Conservation (phyloP, 345 rosid species). For the Corchorus olitorius region DNA sequence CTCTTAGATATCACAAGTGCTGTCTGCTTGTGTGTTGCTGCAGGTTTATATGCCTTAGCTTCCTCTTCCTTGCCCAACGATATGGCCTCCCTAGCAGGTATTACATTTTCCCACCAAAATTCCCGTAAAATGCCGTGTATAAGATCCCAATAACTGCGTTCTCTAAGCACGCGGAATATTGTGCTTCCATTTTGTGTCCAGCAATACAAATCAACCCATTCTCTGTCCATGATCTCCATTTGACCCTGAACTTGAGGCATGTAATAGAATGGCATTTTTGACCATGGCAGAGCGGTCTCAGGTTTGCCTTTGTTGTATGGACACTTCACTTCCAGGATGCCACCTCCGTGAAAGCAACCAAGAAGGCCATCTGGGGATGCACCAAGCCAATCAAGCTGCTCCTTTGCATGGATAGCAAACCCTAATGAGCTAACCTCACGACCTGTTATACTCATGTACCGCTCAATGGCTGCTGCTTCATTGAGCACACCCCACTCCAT, state of each 20-base stretch:
- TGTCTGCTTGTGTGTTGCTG: constrained; percentile 66
- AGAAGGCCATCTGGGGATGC: constrained; percentile 95
- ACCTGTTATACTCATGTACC: constrained; percentile 73
- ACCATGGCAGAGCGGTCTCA: constrained; percentile 78
- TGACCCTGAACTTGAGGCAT: constrained; percentile 98
- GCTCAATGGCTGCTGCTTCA: constrained; percentile 71
- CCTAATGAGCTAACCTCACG: constrained; percentile 69
- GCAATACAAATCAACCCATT: constrained; percentile 88
- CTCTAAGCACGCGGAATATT: constrained; percentile 67
- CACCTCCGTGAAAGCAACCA: constrained; percentile 57
- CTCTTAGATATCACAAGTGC: constrained; percentile 71
- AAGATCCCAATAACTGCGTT: constrained; percentile 67
- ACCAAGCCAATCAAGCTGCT: constrained; percentile 73
- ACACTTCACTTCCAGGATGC: constrained; percentile 89
- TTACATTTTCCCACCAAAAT: constrained; percentile 90
- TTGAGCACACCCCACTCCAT: constrained; percentile 88
- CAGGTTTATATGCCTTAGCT: constrained; percentile 55
- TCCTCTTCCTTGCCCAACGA: constrained; percentile 54
- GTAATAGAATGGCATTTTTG: constrained; percentile 78
- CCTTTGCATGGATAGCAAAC: constrained; percentile 71
- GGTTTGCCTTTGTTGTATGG: constrained; percentile 96
- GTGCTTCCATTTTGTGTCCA: constrained; percentile 95
- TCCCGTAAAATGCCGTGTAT: constrained; percentile 67
- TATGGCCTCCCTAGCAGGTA: constrained; percentile 80
- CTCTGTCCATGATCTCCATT: constrained; percentile 89